phyloP scores from a whole-genome alignment of 371 early-diverging fungal species.

The Circinella minor region DNA sequence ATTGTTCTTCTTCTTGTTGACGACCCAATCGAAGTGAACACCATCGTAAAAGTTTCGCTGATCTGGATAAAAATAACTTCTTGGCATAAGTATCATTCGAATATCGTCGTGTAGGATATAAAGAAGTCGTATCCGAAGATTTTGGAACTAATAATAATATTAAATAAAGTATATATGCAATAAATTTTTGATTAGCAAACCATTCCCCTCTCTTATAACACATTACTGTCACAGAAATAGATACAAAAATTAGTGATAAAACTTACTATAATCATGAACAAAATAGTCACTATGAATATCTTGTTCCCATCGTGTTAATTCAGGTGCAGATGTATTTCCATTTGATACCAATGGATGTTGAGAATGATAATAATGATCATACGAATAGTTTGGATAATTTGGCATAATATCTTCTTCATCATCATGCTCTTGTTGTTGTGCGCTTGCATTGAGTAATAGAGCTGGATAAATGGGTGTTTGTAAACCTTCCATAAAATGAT shows the following conservation, averaged over 20 bases:
- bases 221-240: too few relatives aligned
- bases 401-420: not conserved
- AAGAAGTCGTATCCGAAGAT: not conserved
- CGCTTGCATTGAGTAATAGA: constrained; percentile 20
- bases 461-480: constrained; percentile 30
- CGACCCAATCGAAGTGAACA: constrained; percentile 22
- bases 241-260: not conserved
- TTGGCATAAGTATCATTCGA: constrained; percentile 34
- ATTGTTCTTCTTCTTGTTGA: not conserved
- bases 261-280: constrained; percentile 8
- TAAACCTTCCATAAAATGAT: constrained; percentile 1
- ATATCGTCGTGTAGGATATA: not conserved
- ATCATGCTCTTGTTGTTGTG: not conserved
- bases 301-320: constrained; percentile 17
- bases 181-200: too few relatives aligned
- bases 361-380: not conserved
- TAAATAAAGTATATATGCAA: not conserved
- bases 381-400: not conserved
- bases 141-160: not conserved
- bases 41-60: constrained; percentile 51
- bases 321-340: constrained; percentile 22
- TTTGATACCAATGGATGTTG: constrained; percentile 6
- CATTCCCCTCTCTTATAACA: too few relatives aligned
- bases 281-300: constrained; percentile 14
- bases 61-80: constrained; percentile 45